Conservation (phyloP, 257 asterid genomes). For the Dorcoceras hygrometricum region DNA sequence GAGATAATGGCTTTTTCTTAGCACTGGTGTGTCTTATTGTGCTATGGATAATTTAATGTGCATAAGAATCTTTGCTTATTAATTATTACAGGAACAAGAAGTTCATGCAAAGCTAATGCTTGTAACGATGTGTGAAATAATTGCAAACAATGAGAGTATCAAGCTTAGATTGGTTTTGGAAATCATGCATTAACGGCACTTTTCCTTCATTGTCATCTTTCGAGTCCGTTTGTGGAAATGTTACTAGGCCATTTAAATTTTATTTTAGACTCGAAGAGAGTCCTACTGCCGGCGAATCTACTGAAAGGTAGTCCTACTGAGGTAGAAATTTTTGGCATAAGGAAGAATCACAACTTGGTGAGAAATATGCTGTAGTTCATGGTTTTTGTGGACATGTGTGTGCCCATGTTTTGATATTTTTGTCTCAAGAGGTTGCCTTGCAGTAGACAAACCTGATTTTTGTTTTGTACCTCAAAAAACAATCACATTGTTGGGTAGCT, state of each 20-base stretch:
- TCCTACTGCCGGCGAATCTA: no score
- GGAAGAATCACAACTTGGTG: not conserved
- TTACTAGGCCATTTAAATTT: not conserved
- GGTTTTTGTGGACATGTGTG: not conserved
- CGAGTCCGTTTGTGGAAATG: not conserved
- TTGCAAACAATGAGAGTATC: not conserved
- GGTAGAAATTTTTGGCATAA: not conserved
- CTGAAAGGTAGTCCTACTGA: no score
- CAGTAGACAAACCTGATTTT: not conserved
- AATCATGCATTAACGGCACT: not conserved
- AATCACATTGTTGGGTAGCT: not conserved
- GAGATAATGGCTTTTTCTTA: not conserved
- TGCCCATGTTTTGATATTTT: not conserved
- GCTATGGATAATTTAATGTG: not conserved
- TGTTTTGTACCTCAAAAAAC: not conserved
- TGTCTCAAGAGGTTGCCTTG: not conserved
- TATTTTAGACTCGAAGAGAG: no score
- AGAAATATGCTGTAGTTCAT: no score
- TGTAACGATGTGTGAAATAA: not conserved
- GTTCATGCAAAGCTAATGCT: not conserved
- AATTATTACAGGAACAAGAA: not conserved
- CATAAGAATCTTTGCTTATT: not conserved
- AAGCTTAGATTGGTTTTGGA: not conserved
- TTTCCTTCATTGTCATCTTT: not conserved
- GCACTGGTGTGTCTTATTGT: not conserved